Percentiles rank a stretch among this genome's conserved stretches.
Evolutionary conservation across 176 grass and related monocot species (phyloP).

Genomic region (Urochloa ruziziensis): DNA sequence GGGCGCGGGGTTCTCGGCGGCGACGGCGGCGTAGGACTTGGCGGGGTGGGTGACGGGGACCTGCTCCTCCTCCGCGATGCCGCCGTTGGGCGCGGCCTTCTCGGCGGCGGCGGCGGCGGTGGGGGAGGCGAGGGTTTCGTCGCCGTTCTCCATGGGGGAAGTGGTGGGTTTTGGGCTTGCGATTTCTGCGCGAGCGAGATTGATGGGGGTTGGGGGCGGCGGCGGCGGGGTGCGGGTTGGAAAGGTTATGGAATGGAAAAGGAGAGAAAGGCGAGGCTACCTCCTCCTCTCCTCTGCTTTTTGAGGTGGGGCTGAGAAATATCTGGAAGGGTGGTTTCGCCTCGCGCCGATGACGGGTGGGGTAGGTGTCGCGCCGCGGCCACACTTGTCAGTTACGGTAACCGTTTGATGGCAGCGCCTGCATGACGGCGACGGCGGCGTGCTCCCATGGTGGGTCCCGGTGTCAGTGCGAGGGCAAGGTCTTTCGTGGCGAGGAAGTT

Average conservation of each 20-base stretch:
- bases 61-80: neutral
- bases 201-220: neutral
- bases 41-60: conserved; percentile 1
- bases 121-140: conserved; percentile 36
- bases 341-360: conserved; percentile 1
- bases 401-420: no score
- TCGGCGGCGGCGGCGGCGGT: conserved; percentile 12
- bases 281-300: neutral
- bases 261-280: neutral
- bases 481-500: conserved; percentile 23
- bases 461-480: neutral
- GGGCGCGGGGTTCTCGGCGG: neutral
- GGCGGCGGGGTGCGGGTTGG: neutral
- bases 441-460: neutral
- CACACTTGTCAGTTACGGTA: conserved; percentile 14
- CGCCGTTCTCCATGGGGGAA: conserved; percentile 51
- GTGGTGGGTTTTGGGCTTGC: conserved; percentile 32
- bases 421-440: neutral
- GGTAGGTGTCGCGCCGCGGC: neutral
- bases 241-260: neutral
- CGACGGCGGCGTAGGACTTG: conserved; percentile 1
- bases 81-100: conserved; percentile 23
- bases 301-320: neutral
- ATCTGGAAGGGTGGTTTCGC: neutral
- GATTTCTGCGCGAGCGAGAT: conserved; percentile 19